These are phyloP conservation scores for Pythium vanterpoolii DNA, from an alignment of 352 stramenopile genomes.

Conservation along the genomic window DNA sequence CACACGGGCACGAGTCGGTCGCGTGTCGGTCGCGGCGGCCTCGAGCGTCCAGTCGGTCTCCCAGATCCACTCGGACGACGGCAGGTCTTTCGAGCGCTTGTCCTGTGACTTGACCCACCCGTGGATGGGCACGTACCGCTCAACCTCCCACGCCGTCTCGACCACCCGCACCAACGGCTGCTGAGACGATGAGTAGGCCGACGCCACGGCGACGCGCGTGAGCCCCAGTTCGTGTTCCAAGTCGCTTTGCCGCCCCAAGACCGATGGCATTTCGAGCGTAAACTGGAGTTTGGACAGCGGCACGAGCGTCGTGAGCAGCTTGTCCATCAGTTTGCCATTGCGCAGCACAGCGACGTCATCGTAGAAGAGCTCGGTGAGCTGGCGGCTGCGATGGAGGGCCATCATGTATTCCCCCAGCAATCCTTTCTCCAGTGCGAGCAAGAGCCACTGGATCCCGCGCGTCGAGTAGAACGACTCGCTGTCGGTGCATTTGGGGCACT, in stretches of 20 bases:
- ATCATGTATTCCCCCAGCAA: slow-evolving; percentile 51
- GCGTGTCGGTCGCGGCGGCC: background rate
- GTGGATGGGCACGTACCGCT: slow-evolving; percentile 70
- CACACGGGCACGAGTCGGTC: slow-evolving; percentile 20
- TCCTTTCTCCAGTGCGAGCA: slow-evolving; percentile 60
- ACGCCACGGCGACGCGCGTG: background rate
- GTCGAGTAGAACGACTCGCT: slow-evolving; percentile 67
- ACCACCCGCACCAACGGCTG: slow-evolving; percentile 47
- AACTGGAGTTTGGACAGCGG: slow-evolving; percentile 49
- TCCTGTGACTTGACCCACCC: slow-evolving; percentile 62
- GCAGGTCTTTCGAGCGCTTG: slow-evolving; percentile 55
- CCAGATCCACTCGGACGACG: slow-evolving; percentile 81
- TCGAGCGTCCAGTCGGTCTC: slow-evolving; percentile 72
- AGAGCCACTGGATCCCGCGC: slow-evolving; percentile 69
- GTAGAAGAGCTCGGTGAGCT: slow-evolving; percentile 57
- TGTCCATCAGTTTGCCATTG: slow-evolving; percentile 36
- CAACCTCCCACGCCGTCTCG: slow-evolving; percentile 67
- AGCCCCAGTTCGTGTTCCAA: slow-evolving; percentile 43
- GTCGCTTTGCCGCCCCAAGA: slow-evolving; percentile 43
- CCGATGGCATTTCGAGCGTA: slow-evolving; percentile 44
- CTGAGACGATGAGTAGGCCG: background rate
- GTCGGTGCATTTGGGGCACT: slow-evolving; percentile 46
- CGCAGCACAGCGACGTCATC: slow-evolving; percentile 43
- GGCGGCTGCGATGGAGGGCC: slow-evolving; percentile 40
- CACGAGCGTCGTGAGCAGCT: slow-evolving; percentile 46